Conservation (phyloP, 345 rosid species). For the Lepidium sativum region DNA sequence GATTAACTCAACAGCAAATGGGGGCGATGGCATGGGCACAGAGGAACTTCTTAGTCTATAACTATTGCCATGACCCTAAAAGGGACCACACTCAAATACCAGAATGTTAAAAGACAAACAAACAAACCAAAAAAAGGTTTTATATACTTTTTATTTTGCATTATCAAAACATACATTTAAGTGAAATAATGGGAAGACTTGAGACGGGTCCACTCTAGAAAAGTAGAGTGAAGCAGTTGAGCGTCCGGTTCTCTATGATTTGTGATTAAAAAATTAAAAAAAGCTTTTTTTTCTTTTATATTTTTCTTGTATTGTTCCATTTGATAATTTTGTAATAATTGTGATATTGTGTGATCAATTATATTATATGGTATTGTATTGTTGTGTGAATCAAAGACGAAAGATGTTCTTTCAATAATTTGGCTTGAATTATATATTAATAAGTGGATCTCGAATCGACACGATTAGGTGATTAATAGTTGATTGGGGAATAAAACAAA, state of each 20-base stretch:
- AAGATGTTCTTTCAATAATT: neutral
- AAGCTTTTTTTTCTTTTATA: neutral
- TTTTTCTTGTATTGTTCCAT: slow-evolving; percentile 6
- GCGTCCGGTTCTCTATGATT: slow-evolving; percentile 30
- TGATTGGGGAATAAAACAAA: neutral
- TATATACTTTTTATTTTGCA: neutral
- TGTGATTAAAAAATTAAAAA: neutral
- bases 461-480: neutral
- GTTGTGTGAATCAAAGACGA: slow-evolving; percentile 6
- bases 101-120: slow-evolving; percentile 45
- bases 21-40: slow-evolving; percentile 66
- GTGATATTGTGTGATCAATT: slow-evolving; percentile 13
- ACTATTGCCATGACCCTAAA: slow-evolving; percentile 73
- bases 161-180: slow-evolving; percentile 2
- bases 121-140: slow-evolving; percentile 1
- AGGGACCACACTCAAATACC: slow-evolving; percentile 76
- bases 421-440: neutral
- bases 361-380: slow-evolving; percentile 1
- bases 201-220: slow-evolving; percentile 29
- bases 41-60: slow-evolving; percentile 60
- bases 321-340: no score
- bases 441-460: neutral
- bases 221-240: slow-evolving; percentile 17
- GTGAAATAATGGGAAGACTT: slow-evolving; percentile 19
- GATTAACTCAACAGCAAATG: slow-evolving; percentile 57